Evolutionary conservation across 2,329 filamentous ascomycete genomes (phyloP).

Genomic region (Fusarium tanahbumbuense): DNA sequence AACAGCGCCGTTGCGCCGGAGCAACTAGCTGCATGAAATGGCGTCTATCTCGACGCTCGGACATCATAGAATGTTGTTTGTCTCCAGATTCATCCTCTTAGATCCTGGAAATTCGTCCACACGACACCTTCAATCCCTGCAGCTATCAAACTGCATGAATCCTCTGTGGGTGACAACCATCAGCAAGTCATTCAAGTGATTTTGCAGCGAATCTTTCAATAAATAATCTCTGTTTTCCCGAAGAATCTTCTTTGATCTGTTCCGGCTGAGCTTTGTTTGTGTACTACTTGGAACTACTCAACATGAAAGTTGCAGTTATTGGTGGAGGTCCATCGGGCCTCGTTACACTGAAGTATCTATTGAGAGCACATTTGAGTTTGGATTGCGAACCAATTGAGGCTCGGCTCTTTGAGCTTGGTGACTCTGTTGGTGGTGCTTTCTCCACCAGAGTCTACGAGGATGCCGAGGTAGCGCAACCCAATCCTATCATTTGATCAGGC

Average conservation of each 20-base stretch:
- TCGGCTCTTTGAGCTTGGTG: not conserved
- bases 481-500: not conserved
- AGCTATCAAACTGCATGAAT: not conserved
- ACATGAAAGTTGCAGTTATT: not conserved
- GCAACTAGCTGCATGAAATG: not conserved
- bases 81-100: not conserved
- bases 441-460: not conserved
- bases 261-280: not conserved
- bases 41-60: not conserved
- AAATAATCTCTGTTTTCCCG: not conserved
- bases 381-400: not conserved
- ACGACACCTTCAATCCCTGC: not conserved
- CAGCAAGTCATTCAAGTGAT: not conserved
- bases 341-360: not conserved
- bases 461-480: not conserved
- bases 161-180: not conserved
- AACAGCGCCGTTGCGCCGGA: not conserved
- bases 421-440: not conserved
- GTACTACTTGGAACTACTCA: fast-evolving
- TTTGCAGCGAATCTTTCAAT: not conserved
- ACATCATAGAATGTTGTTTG: not conserved
- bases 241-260: fast-evolving
- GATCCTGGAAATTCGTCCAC: not conserved
- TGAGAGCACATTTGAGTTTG: not conserved
- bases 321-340: not conserved